Base-by-base conservation (phyloP, 768 basidiomycete genomes). In the Imleria badia region DNA sequence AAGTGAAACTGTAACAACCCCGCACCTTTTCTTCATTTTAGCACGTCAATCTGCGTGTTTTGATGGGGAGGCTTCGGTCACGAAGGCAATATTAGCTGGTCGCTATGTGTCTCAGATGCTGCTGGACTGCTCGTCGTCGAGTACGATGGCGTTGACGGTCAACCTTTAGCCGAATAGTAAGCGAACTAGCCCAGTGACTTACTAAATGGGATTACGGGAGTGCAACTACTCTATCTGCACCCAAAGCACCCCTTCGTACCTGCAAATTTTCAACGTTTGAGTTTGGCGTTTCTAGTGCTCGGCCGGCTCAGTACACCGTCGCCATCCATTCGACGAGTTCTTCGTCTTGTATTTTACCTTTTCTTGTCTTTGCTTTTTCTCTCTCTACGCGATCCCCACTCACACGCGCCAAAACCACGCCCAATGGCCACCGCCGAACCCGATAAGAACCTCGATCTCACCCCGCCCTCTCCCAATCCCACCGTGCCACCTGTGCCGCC, bases 121-220 rank as follows among this genome's bases (percentile, higher is more conserved):
- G 38, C 19, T 26, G 17, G 6, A 20, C 19, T n/a, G n/a, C n/a
- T n/a, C n/a, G n/a, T n/a, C n/a, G n/a, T 22, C 20, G 39, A 19
- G 36, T 19, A 39, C n/a, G 38, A 39, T n/a, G 26, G 26, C 26
- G 26, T 26, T 26, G 38, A 39, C n/a, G 33, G 48, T 23, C 13
- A 15, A 17, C 31, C 38, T 22, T 51, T 55, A 62, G 46, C 49
- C 63, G 60, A 56, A 26, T 38, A 60, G 23, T 46, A 66, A 56
- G 59, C 57, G 63, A 67, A 26, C 6, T 26, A 39, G 13, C 38
- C 35, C 31, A 56, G 48, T 20, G 41, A 36, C 23, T 66, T 66
- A 56, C 61, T 34, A 64, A 70, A 64, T 53, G 52, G 57, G 55
- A 59, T 69, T 68, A 67, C 67, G 67, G 54, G 44, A 69, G 44